Base-by-base conservation (phyloP, 2,329 filamentous ascomycete genomes). In the Aspergillus brasiliensis region DNA sequence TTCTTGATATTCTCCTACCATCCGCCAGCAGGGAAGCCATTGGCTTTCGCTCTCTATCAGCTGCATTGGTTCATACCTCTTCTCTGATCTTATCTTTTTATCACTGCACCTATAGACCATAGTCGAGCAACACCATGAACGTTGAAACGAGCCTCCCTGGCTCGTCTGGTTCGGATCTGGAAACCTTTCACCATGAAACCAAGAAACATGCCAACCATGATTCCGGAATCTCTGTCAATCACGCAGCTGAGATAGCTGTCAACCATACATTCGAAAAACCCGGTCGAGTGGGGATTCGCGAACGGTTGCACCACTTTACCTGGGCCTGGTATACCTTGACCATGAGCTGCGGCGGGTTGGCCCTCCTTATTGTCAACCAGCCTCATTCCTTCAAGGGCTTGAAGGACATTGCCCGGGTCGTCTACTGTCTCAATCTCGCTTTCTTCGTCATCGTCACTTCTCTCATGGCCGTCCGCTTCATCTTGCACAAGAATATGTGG, bases 301-400 rank as follows among this genome's bases (percentile, higher is more conserved):
- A 73, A 37, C 65, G 73, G 0, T 58, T 75, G 8, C 67, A 66
- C 48, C 85, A 88, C 74, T 87, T 88, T 69, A 88, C 86, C 0
- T 88, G 86, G 88, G 86, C 86, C 17, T 91, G 89, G 88, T 93
- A 88, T 74, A 89, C 88, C 1, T 79, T 86, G 31, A 88, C 88
- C 2, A 92, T 92, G 89, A 89, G 87, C 51, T 91, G 88, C 0
- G 90, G 90, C 34, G 88, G 88, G 0, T 75, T 92, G 1, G 84
- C 89, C 0, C 81, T 92, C 15, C 81, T 92, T 46, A 80, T 80
- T 47, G 81, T 82, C 2, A 85, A 86, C 53, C 80, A 80, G 17
- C 89, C 90, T 8, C 84, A 86, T 67, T 77, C 80, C 57, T 93
- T 93, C 71, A 70, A 77, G 0, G 89, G 89, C 0, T 77, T 91